phyloP scores from a whole-genome alignment of 768 basidiomycete genomes.

The Tricholoma terreum region DNA sequence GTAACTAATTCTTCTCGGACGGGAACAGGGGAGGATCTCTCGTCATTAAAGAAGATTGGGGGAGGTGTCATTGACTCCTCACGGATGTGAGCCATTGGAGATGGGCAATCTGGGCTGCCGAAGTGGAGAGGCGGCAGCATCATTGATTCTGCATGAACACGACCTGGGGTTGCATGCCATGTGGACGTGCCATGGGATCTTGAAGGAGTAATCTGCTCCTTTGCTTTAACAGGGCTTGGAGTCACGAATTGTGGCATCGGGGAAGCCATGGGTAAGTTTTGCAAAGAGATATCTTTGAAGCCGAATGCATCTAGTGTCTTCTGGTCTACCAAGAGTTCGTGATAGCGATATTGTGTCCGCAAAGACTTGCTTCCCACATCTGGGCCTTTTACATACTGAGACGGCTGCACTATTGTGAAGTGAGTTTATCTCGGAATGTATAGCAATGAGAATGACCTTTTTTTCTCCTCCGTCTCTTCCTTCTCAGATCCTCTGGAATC shows the following conservation, averaged over 20 bases:
- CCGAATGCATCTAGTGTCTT: constrained; percentile 1
- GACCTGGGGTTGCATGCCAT: not conserved
- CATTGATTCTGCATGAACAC: not conserved
- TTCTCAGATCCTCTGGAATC: constrained; percentile 2
- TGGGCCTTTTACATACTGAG: constrained; percentile 4
- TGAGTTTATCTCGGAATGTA: not conserved
- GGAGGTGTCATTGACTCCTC: not conserved
- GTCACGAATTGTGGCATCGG: no score
- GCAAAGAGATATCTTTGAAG: not conserved
- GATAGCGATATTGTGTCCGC: constrained; percentile 4
- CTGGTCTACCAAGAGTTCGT: not conserved
- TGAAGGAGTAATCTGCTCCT: not conserved
- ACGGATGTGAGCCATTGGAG: not conserved
- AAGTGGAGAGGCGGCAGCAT: constrained; percentile 2
- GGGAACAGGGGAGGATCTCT: no score
- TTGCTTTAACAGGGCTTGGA: constrained; percentile 9
- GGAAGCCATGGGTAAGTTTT: no score
- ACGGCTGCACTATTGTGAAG: not conserved
- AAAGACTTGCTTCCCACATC: constrained; percentile 10
- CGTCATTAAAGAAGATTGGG: no score
- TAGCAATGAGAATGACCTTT: not conserved
- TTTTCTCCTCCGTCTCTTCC: not conserved
- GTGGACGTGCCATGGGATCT: not conserved
- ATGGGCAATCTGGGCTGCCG: not conserved
- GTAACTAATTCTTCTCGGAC: no score